Evolutionary conservation across 345 rosid genomes (phyloP), one percentile per base, ranked within the genome.

Genomic region (Euphorbia peplus): DNA sequence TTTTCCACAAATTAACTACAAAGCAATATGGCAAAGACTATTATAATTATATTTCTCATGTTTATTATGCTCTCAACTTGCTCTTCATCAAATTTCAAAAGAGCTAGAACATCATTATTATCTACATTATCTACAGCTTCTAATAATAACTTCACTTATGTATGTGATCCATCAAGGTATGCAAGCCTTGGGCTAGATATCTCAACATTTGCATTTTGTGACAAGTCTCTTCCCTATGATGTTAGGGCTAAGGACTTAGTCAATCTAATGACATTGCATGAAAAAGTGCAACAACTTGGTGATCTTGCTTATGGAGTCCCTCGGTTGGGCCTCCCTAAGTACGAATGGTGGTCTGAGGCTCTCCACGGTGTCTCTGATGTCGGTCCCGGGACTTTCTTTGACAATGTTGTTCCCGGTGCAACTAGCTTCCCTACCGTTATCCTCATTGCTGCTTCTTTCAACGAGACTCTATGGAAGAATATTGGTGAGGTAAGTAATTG

Each of bases 291-390:
- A 8, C 85, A 78, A 39, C 55, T 81, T 0, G 83, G 83, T 8
- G 8, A 81, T 46, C 63, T 0, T 5, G 75, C 76, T 8, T 9
- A 65, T 2, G 79, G 82, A 0, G 78, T 83, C 9, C 62, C 71
- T 0, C 66, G 83, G 52, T 18, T 83, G 1, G 87, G 87, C 2
- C 39, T 85, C 1, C 83, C 83, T 0, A 10, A 18, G 46, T 83
- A 85, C 24, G 58, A 71, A 70, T 85, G 86, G 86, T 83, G 86
- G 89, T 76, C 82, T 0, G 85, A 82, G 72, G 88, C 83, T 4
- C 70, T 82, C 0, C 86, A 83, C 8, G 86, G 89, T 0, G 80
- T 83, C 16, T 76, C 89, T 35, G 4, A 75, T 4, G 79, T 75
- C 1, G 85, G 87, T 15, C 69, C 64, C 0, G 87, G 83, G 0